Evolutionary conservation across 164 flowering plant species (phyloP).

Genomic region (Vitis cinerea): DNA sequence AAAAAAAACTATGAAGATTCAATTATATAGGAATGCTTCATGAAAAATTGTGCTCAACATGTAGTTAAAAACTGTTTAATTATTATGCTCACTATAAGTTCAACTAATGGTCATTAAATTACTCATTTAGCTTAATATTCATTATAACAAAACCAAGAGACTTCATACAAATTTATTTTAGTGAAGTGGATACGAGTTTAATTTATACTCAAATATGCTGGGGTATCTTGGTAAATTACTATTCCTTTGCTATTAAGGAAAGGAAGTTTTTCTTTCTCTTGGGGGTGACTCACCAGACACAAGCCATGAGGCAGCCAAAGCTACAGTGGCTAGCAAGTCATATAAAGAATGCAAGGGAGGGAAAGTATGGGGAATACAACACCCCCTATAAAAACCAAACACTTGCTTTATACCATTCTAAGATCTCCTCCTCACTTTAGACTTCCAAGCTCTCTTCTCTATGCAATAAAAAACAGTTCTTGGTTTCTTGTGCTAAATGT

Average conservation of each 20-base stretch:
- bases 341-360: conserved; percentile 27
- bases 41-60: no score
- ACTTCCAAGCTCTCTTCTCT: conserved; percentile 55
- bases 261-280: conserved; percentile 15
- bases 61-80: no score
- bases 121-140: no score
- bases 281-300: conserved; percentile 26
- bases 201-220: not conserved
- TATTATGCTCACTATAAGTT: no score
- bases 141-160: no score
- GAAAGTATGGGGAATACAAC: conserved; percentile 11
- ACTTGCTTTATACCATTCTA: conserved; percentile 65
- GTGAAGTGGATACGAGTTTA: no score
- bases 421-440: conserved; percentile 47
- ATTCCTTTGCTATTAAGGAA: conserved; percentile 35
- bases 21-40: no score
- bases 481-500: conserved; percentile 57
- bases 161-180: no score
- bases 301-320: conserved; percentile 31
- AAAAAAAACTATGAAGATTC: no score
- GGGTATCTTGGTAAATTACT: conserved; percentile 27
- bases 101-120: no score
- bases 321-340: conserved; percentile 25
- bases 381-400: conserved; percentile 42
- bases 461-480: conserved; percentile 40